Evolutionary conservation across 2,329 filamentous ascomycete species (phyloP), one percentile per base, ranked within the genome.

Genomic region (Xylaria sp.): DNA sequence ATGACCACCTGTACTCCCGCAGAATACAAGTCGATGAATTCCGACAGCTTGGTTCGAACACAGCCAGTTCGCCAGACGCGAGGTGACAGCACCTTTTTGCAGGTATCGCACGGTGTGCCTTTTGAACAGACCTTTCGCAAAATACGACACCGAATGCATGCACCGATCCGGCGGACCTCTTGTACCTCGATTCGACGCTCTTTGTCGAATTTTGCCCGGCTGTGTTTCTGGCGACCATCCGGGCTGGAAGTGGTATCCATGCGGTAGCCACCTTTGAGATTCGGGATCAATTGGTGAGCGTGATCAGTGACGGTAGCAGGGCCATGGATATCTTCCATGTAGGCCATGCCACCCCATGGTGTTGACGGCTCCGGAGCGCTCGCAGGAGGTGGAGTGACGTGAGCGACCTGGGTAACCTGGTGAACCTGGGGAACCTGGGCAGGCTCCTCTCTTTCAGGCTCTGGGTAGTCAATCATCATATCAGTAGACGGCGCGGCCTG

Each of bases 121-220:
- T 85, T 86, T n/a, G 88, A 89, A 74, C 89, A 91, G 1, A 88
- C 89, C 80, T 91, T 91, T 66, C 89, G 85, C 44, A 91, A 79
- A 70, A 91, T 90, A 46, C 89, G 85, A 74, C 89, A 91, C 54
- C 89, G 83, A 62, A 91, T 90, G 73, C 89, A 91, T 13, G 89
- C 89, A 6, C 89, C 89, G 44, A 89, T 85, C 73, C 89, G 89
- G 28, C 89, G 86, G 25, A 91, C 87, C 70, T 89, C 87, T 72
- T 90, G 88, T 1, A 91, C 89, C 74, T 91, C 87, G 75, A 88
- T 89, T 25, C 89, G 83, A n/a, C 89, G 83, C 1, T 81, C 81
- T 5, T 87, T 82, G 23, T 85, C 87, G 72, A 91, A 91, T 9
- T 86, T 83, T 3, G 87, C 86, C 10, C 89, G 85, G 8, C 85